phyloP scores from a whole-genome alignment of 306 rosid genomes.

The Pueraria montana region DNA sequence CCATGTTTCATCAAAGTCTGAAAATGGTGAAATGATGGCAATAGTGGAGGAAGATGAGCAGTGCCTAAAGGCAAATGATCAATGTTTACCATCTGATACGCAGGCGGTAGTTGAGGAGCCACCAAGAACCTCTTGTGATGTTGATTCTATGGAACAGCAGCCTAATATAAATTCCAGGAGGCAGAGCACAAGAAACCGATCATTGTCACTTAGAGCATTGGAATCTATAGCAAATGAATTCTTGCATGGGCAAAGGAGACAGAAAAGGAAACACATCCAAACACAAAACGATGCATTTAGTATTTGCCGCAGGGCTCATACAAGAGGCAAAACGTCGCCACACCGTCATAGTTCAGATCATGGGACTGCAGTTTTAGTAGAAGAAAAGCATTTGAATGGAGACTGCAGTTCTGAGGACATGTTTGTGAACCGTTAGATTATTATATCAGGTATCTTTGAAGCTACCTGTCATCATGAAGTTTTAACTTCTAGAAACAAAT shows the following conservation, averaged over 20 bases:
- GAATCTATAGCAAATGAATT: conserved; percentile 73
- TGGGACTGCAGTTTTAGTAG: conserved; percentile 35
- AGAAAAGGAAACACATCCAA: conserved; percentile 38
- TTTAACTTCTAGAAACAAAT: conserved; percentile 19
- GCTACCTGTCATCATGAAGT: conserved; percentile 26
- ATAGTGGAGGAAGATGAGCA: conserved; percentile 46
- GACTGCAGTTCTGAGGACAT: conserved; percentile 40
- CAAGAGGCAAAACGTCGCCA: conserved; percentile 48
- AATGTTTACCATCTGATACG: conserved; percentile 34
- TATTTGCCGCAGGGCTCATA: conserved; percentile 58
- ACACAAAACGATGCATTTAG: conserved; percentile 45
- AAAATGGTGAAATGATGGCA: conserved; percentile 38
- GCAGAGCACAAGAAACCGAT: conserved; percentile 79
- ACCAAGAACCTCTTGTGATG: not conserved
- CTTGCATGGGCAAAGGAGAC: conserved; percentile 52
- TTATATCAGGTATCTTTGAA: conserved; percentile 36
- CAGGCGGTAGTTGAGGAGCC: conserved; percentile 45
- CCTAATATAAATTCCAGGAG: conserved; percentile 13
- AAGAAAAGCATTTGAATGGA: conserved; percentile 60
- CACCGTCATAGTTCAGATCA: conserved; percentile 46
- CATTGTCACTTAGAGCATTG: conserved; percentile 65
- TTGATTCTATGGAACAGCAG: conserved; percentile 17
- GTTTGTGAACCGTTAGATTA: conserved; percentile 49
- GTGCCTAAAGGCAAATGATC: conserved; percentile 34
- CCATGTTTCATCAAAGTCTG: conserved; percentile 43